Evolutionary conservation across 495 filamentous ascomycete species (phyloP).

Genomic region (Lasiosphaeria ovina): DNA sequence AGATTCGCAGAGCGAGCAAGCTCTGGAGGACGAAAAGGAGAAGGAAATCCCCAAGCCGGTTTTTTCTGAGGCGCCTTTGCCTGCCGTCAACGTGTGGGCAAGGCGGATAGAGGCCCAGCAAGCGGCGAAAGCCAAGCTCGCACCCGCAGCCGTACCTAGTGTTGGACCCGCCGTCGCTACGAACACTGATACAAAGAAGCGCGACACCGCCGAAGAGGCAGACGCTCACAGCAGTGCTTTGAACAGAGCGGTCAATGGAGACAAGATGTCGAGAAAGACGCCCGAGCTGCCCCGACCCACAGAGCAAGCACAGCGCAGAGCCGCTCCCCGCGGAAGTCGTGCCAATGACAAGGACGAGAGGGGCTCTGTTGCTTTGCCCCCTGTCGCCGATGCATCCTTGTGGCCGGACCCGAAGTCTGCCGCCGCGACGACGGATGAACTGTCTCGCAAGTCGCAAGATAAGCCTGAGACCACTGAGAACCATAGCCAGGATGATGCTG

Average conservation of each 20-base stretch:
- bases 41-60: conserved; percentile 53
- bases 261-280: conserved; percentile 52
- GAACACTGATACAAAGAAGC: conserved; percentile 21
- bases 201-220: conserved; percentile 20
- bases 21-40: conserved; percentile 48
- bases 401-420: conserved; percentile 92
- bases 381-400: conserved; percentile 64
- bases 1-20: conserved; percentile 38
- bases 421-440: conserved; percentile 62
- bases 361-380: conserved; percentile 40
- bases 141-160: conserved; percentile 17
- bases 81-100: conserved; percentile 82
- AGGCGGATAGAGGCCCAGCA: conserved; percentile 68
- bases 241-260: conserved; percentile 27
- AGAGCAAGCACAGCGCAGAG: conserved; percentile 41
- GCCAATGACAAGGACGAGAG: conserved; percentile 51
- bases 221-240: conserved; percentile 9
- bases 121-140: conserved; percentile 58
- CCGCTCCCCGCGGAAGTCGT: conserved; percentile 47
- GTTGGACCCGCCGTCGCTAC: conserved; percentile 10
- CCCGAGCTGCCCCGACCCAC: conserved; percentile 49
- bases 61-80: conserved; percentile 76
- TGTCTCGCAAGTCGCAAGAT: conserved; percentile 30
- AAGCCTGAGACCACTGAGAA: conserved; percentile 66
- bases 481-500: conserved; percentile 61